Base-by-base conservation (phyloP, 495 filamentous ascomycete genomes). In the Penicillium daleae region DNA sequence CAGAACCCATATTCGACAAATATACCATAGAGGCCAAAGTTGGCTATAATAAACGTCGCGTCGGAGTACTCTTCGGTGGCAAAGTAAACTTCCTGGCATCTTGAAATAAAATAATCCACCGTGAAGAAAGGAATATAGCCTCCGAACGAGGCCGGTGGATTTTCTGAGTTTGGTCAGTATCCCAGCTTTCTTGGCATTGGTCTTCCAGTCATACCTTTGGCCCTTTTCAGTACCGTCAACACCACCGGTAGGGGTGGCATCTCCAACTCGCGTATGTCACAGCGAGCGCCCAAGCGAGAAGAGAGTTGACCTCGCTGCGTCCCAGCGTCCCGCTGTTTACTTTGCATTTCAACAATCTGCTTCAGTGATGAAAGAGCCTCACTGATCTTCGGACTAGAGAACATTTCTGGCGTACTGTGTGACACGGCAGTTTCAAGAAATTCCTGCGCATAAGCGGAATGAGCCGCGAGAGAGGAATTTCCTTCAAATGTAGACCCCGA, bases 361-460 rank as follows among this genome's bases (percentile, higher is more conserved):
- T 83, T 83, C 21, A 89, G 74, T 2, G 84, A 82, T 6, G 80
- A 78, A 17, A 89, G 73, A 1, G 86, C 87, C 10, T 82, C 78
- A 21, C 77, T 76, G 61, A 88, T 84, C 64, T 84, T 83, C 1
- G 77, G 81, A 40, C 77, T 82, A 12, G 78, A 75, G 33, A 65
- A 26, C 12, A 79, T 69, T 51, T 78, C 78, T 3, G 83, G 71
- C 1, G 83, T 72, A 33, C 82, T 80, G 51, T 80, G 77, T 24
- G 82, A 80, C 21, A 90, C 85, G 17, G 84, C 84, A 27, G 82
- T 80, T 62, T 88, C 81, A 27, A 89, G 78, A 59, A 89, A 86
- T 62, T 86, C 77, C 57, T 82, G 85, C 5, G 88, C 88, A 69
- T 87, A 88, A 2, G 77, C 84, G 1, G 87, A 87, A 60, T 90